Evolutionary conservation across 169 alveolate genomes (phyloP).

Genomic region (Plasmodium gonderi): DNA sequence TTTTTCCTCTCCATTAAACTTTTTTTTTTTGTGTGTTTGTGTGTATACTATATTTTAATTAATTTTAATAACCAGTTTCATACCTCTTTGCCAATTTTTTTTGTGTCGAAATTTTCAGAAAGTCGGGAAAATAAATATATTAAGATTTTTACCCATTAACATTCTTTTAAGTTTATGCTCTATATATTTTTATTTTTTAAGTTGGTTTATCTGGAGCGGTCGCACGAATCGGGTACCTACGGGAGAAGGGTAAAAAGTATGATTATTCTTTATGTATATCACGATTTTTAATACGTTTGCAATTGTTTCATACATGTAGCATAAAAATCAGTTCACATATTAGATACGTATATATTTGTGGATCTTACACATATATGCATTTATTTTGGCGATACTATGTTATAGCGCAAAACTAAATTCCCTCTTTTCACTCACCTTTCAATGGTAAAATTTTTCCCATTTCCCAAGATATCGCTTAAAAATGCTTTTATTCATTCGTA

Average conservation of each 20-base stretch:
- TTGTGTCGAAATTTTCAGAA: neutral
- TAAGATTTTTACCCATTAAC: neutral
- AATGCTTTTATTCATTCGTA: neutral
- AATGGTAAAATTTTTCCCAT: neutral
- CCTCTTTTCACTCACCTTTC: neutral
- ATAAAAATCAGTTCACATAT: neutral
- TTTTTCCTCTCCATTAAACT: neutral
- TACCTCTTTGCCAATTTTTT: neutral
- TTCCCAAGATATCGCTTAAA: neutral
- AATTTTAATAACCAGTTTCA: neutral
- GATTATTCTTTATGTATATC: neutral
- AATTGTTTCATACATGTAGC: neutral
- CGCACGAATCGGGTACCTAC: neutral
- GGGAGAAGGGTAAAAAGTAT: neutral
- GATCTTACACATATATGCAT: neutral
- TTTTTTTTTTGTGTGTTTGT: neutral
- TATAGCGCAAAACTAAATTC: neutral
- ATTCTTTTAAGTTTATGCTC: neutral
- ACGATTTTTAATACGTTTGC: neutral
- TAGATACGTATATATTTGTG: too few relatives aligned
- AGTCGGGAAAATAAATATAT: neutral
- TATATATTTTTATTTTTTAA: neutral
- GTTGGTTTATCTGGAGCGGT: neutral
- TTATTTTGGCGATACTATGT: neutral
- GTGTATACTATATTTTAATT: conserved; percentile 15